Base-by-base conservation (phyloP, 228 moss, liverwort and hornwort species). In the Sphagnum magellanicum region DNA sequence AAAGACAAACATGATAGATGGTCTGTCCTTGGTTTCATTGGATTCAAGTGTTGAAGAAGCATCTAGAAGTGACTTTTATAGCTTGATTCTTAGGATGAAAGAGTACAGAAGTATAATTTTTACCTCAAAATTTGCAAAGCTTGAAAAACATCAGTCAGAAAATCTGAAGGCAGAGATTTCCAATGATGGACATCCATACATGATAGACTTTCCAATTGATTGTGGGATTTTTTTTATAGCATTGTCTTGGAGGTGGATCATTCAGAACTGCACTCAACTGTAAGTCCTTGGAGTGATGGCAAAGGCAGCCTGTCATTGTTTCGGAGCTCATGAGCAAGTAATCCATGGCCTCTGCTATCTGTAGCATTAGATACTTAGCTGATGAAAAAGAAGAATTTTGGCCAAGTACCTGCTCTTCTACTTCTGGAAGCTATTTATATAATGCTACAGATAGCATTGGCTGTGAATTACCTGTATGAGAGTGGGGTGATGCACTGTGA, bases 391-490 rank as follows among this genome's bases (percentile, higher is more conserved):
- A 77, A 77, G 64, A 32, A 32, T 2, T 52, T 51, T 51, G 74
- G 58, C 58, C 10, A 70, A 63, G 32, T 3, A 32, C 32, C 32
- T 32, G 78, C 81, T n/a, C 53, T 78, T 48, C n/a, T 73, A 4
- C 84, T 68, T 51, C 76, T 84, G 16, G 77, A 73, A 69, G 78
- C 78, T 17, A 73, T 81, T 50, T 68, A 71, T 15, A 75, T 84
- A 60, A 61, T 84, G 59, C 8, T 78, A 51, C 84, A 84, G 47
- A 76, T 81, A 10, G 84, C 70, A 12, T 71, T 78, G 69, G 84
- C 60, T 50, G 78, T 84, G 84, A 80, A 72, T 51, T 84, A 84
- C 48, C 84, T 84, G 48, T 81, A 81, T 65, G 79, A 84, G 59
- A 73, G 69, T 49, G 58, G 76, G 16, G 66, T 84, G 61, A 55